Evolutionary conservation across 345 rosid genomes (phyloP).

Genomic region (Brassica incana): DNA sequence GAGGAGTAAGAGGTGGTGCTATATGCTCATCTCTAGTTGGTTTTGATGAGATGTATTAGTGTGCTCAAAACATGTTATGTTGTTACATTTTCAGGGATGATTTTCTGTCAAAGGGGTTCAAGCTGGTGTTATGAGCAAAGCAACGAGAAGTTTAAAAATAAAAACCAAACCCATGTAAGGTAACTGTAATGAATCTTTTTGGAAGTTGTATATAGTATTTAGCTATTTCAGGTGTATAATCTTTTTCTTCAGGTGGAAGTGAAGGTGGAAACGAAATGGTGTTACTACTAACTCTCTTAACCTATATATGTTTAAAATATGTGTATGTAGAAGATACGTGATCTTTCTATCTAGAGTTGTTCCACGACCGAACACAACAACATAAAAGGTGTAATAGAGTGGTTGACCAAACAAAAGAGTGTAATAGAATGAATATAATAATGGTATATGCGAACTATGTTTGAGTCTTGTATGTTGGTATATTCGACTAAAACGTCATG

Average conservation of each 20-base stretch:
- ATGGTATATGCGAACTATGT: background rate
- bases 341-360: background rate
- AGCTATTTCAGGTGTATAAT: background rate
- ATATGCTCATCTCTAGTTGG: constrained; percentile 8
- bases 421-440: background rate
- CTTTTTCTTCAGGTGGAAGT: constrained; percentile 7
- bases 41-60: background rate
- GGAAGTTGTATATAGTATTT: background rate
- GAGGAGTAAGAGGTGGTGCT: constrained; percentile 48
- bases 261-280: background rate
- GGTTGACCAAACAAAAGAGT: background rate
- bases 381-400: background rate
- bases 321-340: constrained; percentile 9
- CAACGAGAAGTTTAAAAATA: background rate
- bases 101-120: constrained; percentile 64
- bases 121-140: constrained; percentile 48
- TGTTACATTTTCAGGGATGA: constrained; percentile 49
- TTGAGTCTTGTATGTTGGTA: background rate
- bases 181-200: constrained; percentile 4
- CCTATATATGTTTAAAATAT: background rate
- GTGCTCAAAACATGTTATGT: constrained; percentile 3
- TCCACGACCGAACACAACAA: background rate
- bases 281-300: background rate
- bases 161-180: background rate
- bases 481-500: background rate